These are phyloP conservation scores for Sclerotinia nivalis DNA, from an alignment of 2,329 filamentous ascomycete genomes.

Conservation along the genomic window DNA sequence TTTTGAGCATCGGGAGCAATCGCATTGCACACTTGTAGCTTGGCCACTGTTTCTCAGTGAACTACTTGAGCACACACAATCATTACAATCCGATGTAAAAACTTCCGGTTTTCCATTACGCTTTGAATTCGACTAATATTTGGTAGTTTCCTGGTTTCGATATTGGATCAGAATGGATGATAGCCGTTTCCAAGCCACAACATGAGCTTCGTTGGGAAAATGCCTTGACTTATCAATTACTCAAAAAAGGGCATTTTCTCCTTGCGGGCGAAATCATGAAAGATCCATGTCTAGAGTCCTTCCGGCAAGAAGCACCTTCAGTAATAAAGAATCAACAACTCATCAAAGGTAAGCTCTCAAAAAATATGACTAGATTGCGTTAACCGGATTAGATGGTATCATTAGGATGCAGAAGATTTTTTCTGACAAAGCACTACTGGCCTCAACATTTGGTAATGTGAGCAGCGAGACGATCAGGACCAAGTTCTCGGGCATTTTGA, in stretches of 20 bases:
- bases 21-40: conserved; percentile 51
- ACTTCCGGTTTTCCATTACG: neutral
- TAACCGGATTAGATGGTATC: conserved; percentile 10
- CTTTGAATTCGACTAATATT: conserved; percentile 1
- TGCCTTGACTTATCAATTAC: conserved; percentile 18
- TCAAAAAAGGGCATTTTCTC: conserved; percentile 18
- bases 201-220: conserved; percentile 47
- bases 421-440: conserved; percentile 25
- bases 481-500: conserved; percentile 32
- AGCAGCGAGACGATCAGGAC: conserved; percentile 23
- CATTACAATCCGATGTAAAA: conserved; percentile 45
- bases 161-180: conserved; percentile 54
- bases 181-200: conserved; percentile 53
- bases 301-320: neutral
- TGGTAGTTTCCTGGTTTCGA: conserved; percentile 41
- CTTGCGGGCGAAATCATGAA: neutral
- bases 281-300: neutral
- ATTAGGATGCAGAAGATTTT: conserved; percentile 23
- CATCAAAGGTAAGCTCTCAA: conserved; percentile 1
- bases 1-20: conserved; percentile 45
- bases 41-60: conserved; percentile 53
- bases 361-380: neutral
- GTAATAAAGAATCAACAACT: conserved; percentile 13
- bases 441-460: conserved; percentile 22
- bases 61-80: conserved; percentile 48